phyloP scores from a whole-genome alignment of 2,329 filamentous ascomycete species.

The Lecanicillium sp. region DNA sequence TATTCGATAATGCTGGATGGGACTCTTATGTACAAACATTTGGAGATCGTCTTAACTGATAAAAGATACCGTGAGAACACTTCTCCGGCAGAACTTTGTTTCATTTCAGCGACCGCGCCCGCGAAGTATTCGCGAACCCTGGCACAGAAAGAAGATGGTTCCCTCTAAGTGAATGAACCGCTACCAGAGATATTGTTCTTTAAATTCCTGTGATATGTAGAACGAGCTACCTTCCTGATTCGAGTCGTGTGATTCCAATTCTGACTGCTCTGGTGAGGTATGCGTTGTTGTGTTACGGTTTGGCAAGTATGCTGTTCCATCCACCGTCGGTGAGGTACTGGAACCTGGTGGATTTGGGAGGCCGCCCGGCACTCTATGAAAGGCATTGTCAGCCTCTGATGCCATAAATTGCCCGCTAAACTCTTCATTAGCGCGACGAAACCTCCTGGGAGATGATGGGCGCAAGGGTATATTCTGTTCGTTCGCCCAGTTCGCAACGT shows the following conservation, averaged over 20 bases:
- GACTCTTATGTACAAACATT: slow-evolving; percentile 8
- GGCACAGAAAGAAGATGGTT: neutral
- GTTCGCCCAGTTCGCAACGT: slow-evolving; percentile 1
- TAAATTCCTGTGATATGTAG: slow-evolving; percentile 4
- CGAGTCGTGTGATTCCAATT: neutral
- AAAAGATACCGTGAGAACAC: too few species aligned
- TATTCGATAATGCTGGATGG: slow-evolving; percentile 5
- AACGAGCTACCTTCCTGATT: neutral
- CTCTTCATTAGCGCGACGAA: too few species aligned
- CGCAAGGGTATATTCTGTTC: neutral
- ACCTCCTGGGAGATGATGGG: too few species aligned
- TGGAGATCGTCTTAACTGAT: slow-evolving; percentile 1
- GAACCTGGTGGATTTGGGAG: too few species aligned
- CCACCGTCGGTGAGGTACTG: too few species aligned
- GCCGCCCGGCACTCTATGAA: neutral
- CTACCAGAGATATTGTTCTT: slow-evolving; percentile 7
- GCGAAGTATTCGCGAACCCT: too few species aligned
- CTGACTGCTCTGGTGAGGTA: neutral
- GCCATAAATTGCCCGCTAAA: too few species aligned
- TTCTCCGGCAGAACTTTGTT: too few species aligned
- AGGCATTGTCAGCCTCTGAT: neutral
- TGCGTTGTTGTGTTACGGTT: neutral
- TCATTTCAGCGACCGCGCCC: too few species aligned
- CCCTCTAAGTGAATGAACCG: neutral
- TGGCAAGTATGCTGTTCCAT: too few species aligned